Evolutionary conservation across 331 rosid genomes (phyloP).

Genomic region (Spiraea crenata): DNA sequence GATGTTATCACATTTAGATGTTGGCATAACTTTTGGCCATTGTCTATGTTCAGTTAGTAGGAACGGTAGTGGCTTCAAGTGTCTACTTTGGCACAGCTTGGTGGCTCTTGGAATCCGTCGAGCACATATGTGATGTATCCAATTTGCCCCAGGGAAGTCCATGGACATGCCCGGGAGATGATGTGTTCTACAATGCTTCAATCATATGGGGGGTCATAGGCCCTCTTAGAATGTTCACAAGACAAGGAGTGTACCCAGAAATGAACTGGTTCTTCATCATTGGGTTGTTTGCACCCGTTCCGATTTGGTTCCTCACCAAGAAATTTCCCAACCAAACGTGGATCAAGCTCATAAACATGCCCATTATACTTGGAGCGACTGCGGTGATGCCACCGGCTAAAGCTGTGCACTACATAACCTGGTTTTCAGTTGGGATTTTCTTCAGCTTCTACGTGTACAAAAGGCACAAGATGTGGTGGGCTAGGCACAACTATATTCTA

Average conservation of each 20-base stretch:
- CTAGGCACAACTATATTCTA: slow-evolving; percentile 61
- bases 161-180: slow-evolving; percentile 81
- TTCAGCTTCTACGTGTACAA: slow-evolving; percentile 54
- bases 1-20: background rate
- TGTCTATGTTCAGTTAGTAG: slow-evolving; percentile 45
- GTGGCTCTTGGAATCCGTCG: slow-evolving; percentile 61
- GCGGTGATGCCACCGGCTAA: slow-evolving; percentile 48
- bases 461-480: slow-evolving; percentile 69
- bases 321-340: slow-evolving; percentile 48
- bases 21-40: background rate
- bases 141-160: slow-evolving; percentile 61
- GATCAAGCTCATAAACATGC: slow-evolving; percentile 56
- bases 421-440: slow-evolving; percentile 64
- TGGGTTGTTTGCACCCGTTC: slow-evolving; percentile 54
- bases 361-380: slow-evolving; percentile 43
- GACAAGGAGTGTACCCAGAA: slow-evolving; percentile 46
- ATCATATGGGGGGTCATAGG: slow-evolving; percentile 84
- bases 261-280: slow-evolving; percentile 79
- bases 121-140: slow-evolving; percentile 44
- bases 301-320: slow-evolving; percentile 52
- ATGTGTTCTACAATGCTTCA: slow-evolving; percentile 74
- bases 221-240: slow-evolving; percentile 60
- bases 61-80: slow-evolving; percentile 58
- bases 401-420: slow-evolving; percentile 46
- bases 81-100: slow-evolving; percentile 68